phyloP scores from a whole-genome alignment of 257 asterid species.

The Verbascum thapsus region DNA sequence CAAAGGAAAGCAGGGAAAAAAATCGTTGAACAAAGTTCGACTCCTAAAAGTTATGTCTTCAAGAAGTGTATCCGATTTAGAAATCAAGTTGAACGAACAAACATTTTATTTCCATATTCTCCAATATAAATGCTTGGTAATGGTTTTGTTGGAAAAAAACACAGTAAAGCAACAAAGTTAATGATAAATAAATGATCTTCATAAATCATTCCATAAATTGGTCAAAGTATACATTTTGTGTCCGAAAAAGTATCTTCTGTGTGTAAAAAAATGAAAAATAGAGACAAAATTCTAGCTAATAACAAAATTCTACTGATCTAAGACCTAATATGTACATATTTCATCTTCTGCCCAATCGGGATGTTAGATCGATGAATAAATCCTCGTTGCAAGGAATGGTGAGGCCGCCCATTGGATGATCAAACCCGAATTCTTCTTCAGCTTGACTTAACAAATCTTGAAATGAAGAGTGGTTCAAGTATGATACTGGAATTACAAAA shows the following conservation, averaged over 20 bases:
- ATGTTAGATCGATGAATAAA: conserved; percentile 35
- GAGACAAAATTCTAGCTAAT: conserved; percentile 5
- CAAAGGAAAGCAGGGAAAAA: no score
- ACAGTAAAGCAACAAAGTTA: no score
- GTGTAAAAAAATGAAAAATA: neutral
- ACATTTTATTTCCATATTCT: no score
- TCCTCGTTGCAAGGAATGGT: conserved; percentile 50
- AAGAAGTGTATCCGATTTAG: no score
- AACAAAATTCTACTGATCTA: conserved; percentile 13
- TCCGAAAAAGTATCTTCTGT: neutral
- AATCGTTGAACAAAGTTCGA: no score
- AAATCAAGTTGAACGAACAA: no score
- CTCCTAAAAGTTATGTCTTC: no score
- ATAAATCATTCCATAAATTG: neutral
- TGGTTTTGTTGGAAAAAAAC: no score
- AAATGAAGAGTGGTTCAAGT: conserved; percentile 48
- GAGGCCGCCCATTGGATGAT: conserved; percentile 64
- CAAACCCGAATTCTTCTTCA: conserved; percentile 48
- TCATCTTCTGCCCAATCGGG: conserved; percentile 33
- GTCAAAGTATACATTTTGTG: neutral
- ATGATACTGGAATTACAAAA: conserved; percentile 47
- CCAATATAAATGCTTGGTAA: no score
- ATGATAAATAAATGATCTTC: neutral
- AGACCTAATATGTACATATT: neutral
- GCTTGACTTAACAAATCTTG: conserved; percentile 45